These are phyloP conservation scores for Neocucurbitaria cava DNA, from an alignment of 2,329 filamentous ascomycete species.

Conservation along the genomic window DNA sequence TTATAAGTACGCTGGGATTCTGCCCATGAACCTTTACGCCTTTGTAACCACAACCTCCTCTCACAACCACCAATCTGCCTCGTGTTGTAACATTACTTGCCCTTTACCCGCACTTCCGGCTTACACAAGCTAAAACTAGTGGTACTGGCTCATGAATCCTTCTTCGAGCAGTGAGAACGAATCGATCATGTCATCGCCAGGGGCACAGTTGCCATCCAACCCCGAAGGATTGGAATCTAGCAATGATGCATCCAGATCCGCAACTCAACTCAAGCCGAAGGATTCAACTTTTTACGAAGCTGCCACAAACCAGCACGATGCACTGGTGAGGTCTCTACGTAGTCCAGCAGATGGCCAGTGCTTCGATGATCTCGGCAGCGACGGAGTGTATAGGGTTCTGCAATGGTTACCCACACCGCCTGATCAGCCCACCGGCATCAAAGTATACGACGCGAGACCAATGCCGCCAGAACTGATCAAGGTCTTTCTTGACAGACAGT, in stretches of 20 bases:
- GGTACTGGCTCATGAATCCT: not conserved
- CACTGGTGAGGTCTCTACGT: not conserved
- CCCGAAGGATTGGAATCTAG: not conserved
- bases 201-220: not conserved
- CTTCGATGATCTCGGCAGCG: not conserved
- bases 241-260: not conserved
- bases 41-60: not conserved
- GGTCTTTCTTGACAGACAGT: constrained; percentile 1
- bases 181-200: constrained; percentile 11
- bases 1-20: not conserved
- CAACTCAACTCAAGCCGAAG: not conserved
- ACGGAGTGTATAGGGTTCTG: constrained; percentile 3
- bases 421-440: too few relatives aligned
- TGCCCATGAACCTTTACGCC: not conserved
- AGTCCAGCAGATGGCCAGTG: not conserved
- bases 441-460: constrained; percentile 7
- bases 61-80: not conserved
- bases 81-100: not conserved
- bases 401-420: constrained; percentile 1
- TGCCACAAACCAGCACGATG: not conserved
- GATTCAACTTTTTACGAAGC: not conserved
- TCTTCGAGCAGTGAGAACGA: not conserved
- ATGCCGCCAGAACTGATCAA: constrained; percentile 7
- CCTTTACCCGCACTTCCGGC: not conserved
- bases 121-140: not conserved